Evolutionary conservation across 2,329 filamentous ascomycete genomes (phyloP).

Genomic region (Exophiala sideris): DNA sequence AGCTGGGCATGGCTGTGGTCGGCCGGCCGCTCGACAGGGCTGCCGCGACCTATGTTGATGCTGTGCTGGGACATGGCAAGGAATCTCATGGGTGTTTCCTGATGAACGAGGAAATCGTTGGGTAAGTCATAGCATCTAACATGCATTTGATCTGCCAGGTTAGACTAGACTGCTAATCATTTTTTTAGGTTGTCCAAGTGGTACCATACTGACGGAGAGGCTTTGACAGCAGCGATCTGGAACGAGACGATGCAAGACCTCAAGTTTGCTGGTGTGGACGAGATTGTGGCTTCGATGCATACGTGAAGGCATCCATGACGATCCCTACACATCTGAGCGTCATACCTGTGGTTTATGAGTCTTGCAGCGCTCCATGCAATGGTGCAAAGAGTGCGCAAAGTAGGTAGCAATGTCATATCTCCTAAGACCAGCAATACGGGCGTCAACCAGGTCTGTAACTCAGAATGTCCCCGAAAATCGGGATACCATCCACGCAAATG

Average conservation of each 20-base stretch:
- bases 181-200: slow-evolving; percentile 26
- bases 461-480: too few relatives aligned
- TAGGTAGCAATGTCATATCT: too few relatives aligned
- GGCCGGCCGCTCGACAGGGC: slow-evolving; percentile 34
- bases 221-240: slow-evolving; percentile 39
- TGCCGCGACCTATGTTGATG: slow-evolving; percentile 49
- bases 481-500: too few relatives aligned
- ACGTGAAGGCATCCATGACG: background rate
- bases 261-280: slow-evolving; percentile 12
- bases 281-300: background rate
- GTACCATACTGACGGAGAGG: slow-evolving; percentile 34
- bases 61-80: slow-evolving; percentile 43
- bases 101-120: slow-evolving; percentile 46
- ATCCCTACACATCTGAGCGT: too few relatives aligned
- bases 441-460: too few relatives aligned
- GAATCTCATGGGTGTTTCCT: slow-evolving; percentile 53
- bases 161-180: slow-evolving; percentile 30
- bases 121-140: slow-evolving; percentile 37
- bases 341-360: too few relatives aligned
- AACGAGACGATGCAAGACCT: slow-evolving; percentile 25
- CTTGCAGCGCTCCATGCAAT: too few relatives aligned
- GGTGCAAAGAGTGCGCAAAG: too few relatives aligned
- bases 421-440: too few relatives aligned
- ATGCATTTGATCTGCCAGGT: too few relatives aligned
- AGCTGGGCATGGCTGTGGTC: slow-evolving; percentile 27